A percentile compares a stretch with the other conserved stretches of the same genome.
phyloP scores from a whole-genome alignment of 192 early-diverging fungal genomes.

The Entomortierella lignicola region DNA sequence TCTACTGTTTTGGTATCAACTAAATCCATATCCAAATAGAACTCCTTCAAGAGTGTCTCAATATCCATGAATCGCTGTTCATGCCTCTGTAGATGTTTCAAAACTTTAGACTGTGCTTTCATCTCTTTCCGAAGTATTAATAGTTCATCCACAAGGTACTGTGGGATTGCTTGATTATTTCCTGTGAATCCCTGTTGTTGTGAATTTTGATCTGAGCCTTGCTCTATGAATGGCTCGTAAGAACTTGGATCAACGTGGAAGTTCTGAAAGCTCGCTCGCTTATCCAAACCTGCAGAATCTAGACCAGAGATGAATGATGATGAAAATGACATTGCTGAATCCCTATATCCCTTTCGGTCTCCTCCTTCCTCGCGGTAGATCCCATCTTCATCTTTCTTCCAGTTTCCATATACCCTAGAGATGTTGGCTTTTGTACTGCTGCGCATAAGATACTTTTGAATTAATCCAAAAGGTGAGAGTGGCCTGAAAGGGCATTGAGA shows the following conservation, averaged over 20 bases:
- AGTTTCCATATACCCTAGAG: neutral
- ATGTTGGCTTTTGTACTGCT: slow-evolving; percentile 6
- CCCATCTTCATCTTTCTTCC: slow-evolving; percentile 11
- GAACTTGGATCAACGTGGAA: neutral
- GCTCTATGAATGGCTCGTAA: neutral
- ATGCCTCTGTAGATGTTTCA: neutral
- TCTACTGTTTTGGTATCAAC: neutral
- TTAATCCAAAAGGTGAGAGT: slow-evolving; percentile 4
- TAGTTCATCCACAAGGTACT: neutral
- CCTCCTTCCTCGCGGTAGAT: neutral
- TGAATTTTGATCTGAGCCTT: too few species aligned
- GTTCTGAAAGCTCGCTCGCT: neutral
- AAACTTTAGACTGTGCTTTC: neutral
- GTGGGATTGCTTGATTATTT: neutral
- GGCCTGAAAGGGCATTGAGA: neutral
- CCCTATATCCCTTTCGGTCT: neutral
- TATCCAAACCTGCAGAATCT: neutral
- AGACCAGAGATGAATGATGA: neutral
- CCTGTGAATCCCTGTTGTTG: neutral
- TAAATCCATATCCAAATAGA: slow-evolving; percentile 13
- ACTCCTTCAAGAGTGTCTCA: slow-evolving; percentile 6
- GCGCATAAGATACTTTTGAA: slow-evolving; percentile 11
- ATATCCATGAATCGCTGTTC: slow-evolving; percentile 4
- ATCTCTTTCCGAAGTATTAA: neutral
- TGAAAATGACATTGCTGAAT: neutral